These are phyloP conservation scores for Cucurbitaria berberidis DNA, from an alignment of 2,329 filamentous ascomycete species.

Conservation along the genomic window DNA sequence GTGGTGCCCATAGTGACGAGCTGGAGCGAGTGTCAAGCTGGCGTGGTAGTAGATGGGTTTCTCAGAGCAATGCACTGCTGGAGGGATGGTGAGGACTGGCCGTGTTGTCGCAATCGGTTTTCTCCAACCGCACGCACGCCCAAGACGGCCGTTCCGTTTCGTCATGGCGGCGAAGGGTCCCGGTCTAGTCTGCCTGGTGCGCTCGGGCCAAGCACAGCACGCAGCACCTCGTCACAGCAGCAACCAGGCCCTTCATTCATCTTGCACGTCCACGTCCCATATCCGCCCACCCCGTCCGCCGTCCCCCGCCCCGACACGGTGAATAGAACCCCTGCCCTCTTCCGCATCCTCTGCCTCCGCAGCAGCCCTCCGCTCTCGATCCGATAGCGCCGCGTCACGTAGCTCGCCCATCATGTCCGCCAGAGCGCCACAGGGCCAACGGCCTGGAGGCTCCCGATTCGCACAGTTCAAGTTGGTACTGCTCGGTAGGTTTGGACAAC, in stretches of 20 bases:
- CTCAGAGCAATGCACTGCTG: background rate
- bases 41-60: background rate
- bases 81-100: background rate
- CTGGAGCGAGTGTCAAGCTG: background rate
- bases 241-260: constrained; percentile 14
- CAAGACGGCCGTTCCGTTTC: constrained; percentile 21
- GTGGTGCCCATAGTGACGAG: constrained; percentile 54
- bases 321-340: constrained; percentile 2
- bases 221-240: constrained; percentile 21
- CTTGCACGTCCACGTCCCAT: constrained; percentile 1
- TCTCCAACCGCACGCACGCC: constrained; percentile 1
- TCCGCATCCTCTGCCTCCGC: constrained; percentile 2
- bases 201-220: constrained; percentile 12
- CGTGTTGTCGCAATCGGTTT: constrained; percentile 1
- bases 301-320: constrained; percentile 6
- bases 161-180: constrained; percentile 22
- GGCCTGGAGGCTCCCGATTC: constrained; percentile 75
- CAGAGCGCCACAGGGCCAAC: constrained; percentile 75
- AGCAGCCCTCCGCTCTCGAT: constrained; percentile 8
- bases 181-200: constrained; percentile 2
- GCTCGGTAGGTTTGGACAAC: constrained; percentile 69
- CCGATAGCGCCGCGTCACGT: constrained; percentile 32
- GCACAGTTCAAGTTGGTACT: constrained; percentile 99
- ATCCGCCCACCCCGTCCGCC: constrained; percentile 1
- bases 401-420: constrained; percentile 71